These are phyloP conservation scores for Novymonas esmeraldas DNA, from an alignment of 208 protist species.

Conservation along the genomic window DNA sequence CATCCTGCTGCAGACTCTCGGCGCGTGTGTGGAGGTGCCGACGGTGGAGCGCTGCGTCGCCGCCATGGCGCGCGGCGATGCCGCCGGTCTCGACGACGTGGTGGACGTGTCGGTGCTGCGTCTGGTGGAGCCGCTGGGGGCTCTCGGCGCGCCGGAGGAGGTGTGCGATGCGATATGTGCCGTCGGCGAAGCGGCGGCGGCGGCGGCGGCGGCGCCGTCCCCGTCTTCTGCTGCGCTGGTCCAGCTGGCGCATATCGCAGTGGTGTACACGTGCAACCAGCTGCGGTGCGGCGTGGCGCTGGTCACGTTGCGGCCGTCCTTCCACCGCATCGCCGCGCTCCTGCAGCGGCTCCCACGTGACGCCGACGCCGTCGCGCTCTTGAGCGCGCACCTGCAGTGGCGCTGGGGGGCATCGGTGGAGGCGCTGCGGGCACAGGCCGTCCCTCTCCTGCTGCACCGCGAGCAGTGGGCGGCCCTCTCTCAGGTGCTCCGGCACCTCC, in stretches of 20 bases:
- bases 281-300: constrained; percentile 11
- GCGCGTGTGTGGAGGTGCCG: constrained; percentile 4
- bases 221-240: not conserved
- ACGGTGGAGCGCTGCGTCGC: constrained; percentile 5
- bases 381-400: constrained; percentile 29
- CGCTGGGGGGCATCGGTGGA: constrained; percentile 26
- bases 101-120: constrained; percentile 15
- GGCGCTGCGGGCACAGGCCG: constrained; percentile 19
- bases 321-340: constrained; percentile 10
- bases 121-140: constrained; percentile 13
- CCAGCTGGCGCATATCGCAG: constrained; percentile 10
- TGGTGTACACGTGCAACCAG: constrained; percentile 12
- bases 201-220: not conserved
- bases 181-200: not conserved
- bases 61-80: constrained; percentile 3
- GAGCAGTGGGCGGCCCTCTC: constrained; percentile 12
- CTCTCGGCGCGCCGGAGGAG: not conserved
- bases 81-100: not conserved
- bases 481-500: constrained; percentile 10
- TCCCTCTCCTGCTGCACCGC: constrained; percentile 12
- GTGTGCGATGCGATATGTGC: constrained; percentile 23
- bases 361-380: constrained; percentile 23
- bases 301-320: constrained; percentile 11
- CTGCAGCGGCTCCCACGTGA: not conserved
- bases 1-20: constrained; percentile 13